Conservation (phyloP, 2,329 filamentous ascomycete genomes). For the Gliomastix tumulicola region DNA sequence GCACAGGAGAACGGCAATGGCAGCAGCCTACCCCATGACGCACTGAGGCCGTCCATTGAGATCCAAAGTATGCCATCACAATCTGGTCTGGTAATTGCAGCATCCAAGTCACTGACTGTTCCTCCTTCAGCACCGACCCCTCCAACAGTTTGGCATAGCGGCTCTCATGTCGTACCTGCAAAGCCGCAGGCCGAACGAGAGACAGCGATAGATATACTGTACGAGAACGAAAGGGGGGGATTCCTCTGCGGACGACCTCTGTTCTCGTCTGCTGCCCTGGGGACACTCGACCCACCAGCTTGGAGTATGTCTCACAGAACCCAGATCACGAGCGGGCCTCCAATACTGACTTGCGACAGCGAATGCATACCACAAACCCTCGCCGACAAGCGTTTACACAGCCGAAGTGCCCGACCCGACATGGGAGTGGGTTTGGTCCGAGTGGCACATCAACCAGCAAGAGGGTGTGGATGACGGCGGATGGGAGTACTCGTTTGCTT, state of each 20-base stretch:
- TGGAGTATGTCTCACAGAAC: slow-evolving; percentile 53
- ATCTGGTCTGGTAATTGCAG: too few relatives aligned
- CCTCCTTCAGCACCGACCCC: slow-evolving; percentile 17
- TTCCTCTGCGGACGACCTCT: slow-evolving; percentile 84
- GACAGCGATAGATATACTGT: slow-evolving; percentile 74
- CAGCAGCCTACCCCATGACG: slow-evolving; percentile 9
- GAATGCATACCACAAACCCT: slow-evolving; percentile 55
- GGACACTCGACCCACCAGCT: slow-evolving; percentile 75
- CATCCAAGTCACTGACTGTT: too few relatives aligned
- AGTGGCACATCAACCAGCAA: slow-evolving; percentile 64
- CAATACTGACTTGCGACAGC: slow-evolving; percentile 24
- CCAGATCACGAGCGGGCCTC: background rate
- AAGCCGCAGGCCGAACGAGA: slow-evolving; percentile 31
- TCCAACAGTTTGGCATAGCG: slow-evolving; percentile 12
- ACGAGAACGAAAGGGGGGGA: slow-evolving; percentile 89
- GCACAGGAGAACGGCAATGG: background rate
- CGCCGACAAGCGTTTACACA: slow-evolving; percentile 65
- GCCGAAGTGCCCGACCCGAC: slow-evolving; percentile 90
- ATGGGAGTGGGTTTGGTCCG: slow-evolving; percentile 81
- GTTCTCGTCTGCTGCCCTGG: slow-evolving; percentile 81
- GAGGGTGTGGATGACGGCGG: slow-evolving; percentile 75
- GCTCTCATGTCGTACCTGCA: slow-evolving; percentile 25
- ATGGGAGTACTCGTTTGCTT: slow-evolving; percentile 95
- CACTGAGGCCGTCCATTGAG: slow-evolving; percentile 21
- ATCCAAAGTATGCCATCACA: slow-evolving; percentile 16